Evolutionary conservation across 1,284 basidiomycete genomes (phyloP), one percentile per base, ranked within the genome.

Genomic region (Mycosarcoma maydis): DNA sequence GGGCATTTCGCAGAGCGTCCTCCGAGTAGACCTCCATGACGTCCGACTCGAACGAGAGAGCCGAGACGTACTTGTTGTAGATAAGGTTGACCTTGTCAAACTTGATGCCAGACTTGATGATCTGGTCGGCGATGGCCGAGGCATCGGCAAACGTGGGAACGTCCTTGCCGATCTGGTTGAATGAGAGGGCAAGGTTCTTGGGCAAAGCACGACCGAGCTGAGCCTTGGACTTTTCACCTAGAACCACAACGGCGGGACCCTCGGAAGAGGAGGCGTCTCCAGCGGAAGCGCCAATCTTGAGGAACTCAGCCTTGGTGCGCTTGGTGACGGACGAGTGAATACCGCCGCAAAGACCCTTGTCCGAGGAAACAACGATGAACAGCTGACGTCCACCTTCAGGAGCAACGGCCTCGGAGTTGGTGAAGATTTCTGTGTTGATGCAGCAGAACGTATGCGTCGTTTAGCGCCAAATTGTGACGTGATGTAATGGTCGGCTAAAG

Each of bases 301-400:
- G 44, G 50, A 81, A 57, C 60, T 87, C 89, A 62, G 87, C 87
- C 76, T 91, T 91, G 61, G 92, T 91, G 48, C 88, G 87, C 85
- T 97, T 97, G 76, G 91, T 88, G 80, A 98, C 91, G 62, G 92
- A 94, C 37, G 95, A 98, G 87, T 98, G 95, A 82, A 99, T 97
- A 88, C 96, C 96, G 85, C 96, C 96, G 84, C 95, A 99, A 59
- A 99, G 92, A 85, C 96, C 95, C 86, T 96, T 95, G 89, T 98
- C 95, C 58, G 94, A 98, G 44, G 95, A 96, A 83, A 94, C 91
- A 74, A 98, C 84, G 86, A 94, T 92, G 74, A 97, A 76, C 19
- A 81, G 76, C 66, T 78, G 72, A 23, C 65, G 61, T 38, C 76
- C 80, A n/a, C 75, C 77, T 26, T 75, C 73, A 39, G 67, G 57